phyloP scores from a whole-genome alignment of 2,329 filamentous ascomycete species.

The Cercospora brassicicola region DNA sequence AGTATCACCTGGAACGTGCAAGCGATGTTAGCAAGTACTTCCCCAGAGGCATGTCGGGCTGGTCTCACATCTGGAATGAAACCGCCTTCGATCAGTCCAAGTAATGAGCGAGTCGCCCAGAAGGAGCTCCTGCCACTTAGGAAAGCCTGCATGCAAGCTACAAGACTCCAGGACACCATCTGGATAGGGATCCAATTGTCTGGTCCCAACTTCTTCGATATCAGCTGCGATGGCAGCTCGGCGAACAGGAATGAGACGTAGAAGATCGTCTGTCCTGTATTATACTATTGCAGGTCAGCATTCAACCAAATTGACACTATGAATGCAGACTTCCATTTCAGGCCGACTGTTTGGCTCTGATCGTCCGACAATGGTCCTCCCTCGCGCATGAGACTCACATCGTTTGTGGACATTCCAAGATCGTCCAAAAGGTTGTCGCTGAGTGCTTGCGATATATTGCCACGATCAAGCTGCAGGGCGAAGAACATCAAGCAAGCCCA shows the following conservation, averaged over 20 bases:
- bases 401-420: constrained; percentile 51
- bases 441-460: constrained; percentile 62
- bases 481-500: constrained; percentile 60
- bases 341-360: background rate
- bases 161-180: constrained; percentile 50
- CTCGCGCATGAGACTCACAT: constrained; percentile 38
- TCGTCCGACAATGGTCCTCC: background rate
- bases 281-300: constrained; percentile 31
- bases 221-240: constrained; percentile 41
- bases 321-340: background rate
- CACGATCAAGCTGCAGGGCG: constrained; percentile 56
- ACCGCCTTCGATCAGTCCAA: constrained; percentile 47
- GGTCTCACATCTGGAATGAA: constrained; percentile 63
- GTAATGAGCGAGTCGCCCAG: constrained; percentile 43
- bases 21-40: constrained; percentile 46
- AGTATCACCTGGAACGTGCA: constrained; percentile 49
- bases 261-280: constrained; percentile 59
- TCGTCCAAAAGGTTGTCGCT: constrained; percentile 62
- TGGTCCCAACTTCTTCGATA: constrained; percentile 49
- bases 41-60: constrained; percentile 40
- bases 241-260: constrained; percentile 75
- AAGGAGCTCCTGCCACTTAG: constrained; percentile 40
- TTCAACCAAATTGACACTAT: background rate
- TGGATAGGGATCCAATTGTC: constrained; percentile 50
- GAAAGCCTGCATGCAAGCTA: constrained; percentile 42